Base-by-base conservation (phyloP, 2,329 filamentous ascomycete genomes). In the Pestalotiopsis fici region DNA sequence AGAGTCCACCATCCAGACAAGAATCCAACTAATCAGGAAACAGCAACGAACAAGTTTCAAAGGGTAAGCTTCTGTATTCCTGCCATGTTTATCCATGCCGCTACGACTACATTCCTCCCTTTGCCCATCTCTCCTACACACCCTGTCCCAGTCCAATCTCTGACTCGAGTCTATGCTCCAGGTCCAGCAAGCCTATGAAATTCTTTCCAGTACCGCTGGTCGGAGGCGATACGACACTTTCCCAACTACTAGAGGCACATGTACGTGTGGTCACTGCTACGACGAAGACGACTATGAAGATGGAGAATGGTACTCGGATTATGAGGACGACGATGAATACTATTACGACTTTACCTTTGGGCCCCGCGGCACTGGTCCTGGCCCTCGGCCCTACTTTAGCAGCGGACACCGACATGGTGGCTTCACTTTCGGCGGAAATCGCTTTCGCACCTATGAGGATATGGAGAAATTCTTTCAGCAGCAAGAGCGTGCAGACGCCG, bases 1-100 rank as follows among this genome's bases (percentile, higher is more conserved):
- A 67, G 55, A 0, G 61, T 72, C 2, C 67, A 74, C n/a, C 73
- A 77, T 43, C 74, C 74, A 0, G 74, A 78, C 56, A 74, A 70
- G 67, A 76, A 77, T 50, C 72, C 68, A 1, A 60, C 63, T 2
- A 69, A 73, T 15, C 15, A 59, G 0, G 68, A 71, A 37, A 69
- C 67, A 18, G 73, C 75, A 2, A 77, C 75, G 0, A 65, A 27
- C 6, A 63, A 55, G 3, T 78, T 77, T 50, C 74, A 77, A 55
- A 69, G 67, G 62, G 74, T 75, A 66, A 69, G 57, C 9, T 35
- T 27, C 13, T 28, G 25, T 13, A 18, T 18, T 43, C 39, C 39
- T 18, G 18, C 13, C 39, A 43, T 43, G 4, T 12, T 50, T 25
- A 25, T 54, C 43, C 25, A n/a, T 56, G 27, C 31, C 31, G 31